Conservation (phyloP, 345 rosid genomes). For the Anastatica hierochuntica region DNA sequence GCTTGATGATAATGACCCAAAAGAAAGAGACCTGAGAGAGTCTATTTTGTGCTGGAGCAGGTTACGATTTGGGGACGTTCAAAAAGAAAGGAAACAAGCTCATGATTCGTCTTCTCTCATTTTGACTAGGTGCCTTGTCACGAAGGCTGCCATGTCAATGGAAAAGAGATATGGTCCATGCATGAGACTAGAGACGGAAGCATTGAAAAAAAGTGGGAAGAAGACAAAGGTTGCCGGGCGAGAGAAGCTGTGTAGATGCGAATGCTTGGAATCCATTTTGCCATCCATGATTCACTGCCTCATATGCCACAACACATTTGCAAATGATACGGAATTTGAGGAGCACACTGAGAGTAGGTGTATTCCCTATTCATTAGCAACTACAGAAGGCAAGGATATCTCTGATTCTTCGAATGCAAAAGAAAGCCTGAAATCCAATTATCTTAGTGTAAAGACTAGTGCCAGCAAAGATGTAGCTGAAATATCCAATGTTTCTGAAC, state of each 20-base stretch:
- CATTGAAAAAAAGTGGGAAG: constrained; percentile 41
- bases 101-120: constrained; percentile 19
- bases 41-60: constrained; percentile 52
- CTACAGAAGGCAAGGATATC: constrained; percentile 38
- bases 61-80: constrained; percentile 41
- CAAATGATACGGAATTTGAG: constrained; percentile 41
- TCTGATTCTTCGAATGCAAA: constrained; percentile 35
- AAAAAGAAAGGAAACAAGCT: constrained; percentile 26
- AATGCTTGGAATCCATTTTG: constrained; percentile 78
- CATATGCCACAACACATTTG: constrained; percentile 69
- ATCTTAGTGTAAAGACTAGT: constrained; percentile 22
- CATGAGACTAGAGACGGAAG: constrained; percentile 32
- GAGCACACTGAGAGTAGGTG: constrained; percentile 58
- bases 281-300: constrained; percentile 70
- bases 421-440: constrained; percentile 30
- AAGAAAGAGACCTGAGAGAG: constrained; percentile 72
- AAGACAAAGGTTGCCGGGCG: constrained; percentile 33
- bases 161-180: constrained; percentile 64
- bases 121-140: constrained; percentile 32
- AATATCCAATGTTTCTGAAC: constrained; percentile 32
- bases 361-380: constrained; percentile 28
- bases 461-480: constrained; percentile 26
- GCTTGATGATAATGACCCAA: constrained; percentile 52
- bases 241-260: constrained; percentile 61
- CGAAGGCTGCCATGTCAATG: constrained; percentile 62